Evolutionary conservation across 495 filamentous ascomycete genomes (phyloP).

Genomic region (Penicillium verhagenii): DNA sequence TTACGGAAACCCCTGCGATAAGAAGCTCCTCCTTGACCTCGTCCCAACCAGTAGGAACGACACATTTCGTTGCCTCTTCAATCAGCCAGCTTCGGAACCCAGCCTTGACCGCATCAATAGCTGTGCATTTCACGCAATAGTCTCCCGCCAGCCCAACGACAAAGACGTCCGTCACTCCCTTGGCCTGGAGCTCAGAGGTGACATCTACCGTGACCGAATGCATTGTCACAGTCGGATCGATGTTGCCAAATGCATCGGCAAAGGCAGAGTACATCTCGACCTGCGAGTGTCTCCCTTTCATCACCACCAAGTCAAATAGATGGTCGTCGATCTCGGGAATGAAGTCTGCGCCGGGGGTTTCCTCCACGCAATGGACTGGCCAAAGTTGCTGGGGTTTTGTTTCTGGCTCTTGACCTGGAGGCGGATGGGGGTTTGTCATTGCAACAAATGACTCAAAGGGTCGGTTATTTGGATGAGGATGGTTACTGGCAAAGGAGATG

Average conservation of each 20-base stretch:
- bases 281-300: slow-evolving; percentile 71
- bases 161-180: slow-evolving; percentile 71
- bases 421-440: slow-evolving; percentile 60
- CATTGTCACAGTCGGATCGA: slow-evolving; percentile 34
- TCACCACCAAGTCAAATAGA: slow-evolving; percentile 61
- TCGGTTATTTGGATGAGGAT: slow-evolving; percentile 59
- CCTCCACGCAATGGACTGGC: slow-evolving; percentile 86
- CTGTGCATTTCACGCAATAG: slow-evolving; percentile 83
- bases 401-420: slow-evolving; percentile 55
- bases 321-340: slow-evolving; percentile 66
- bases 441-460: slow-evolving; percentile 63
- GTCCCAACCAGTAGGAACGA: slow-evolving; percentile 61
- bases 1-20: slow-evolving; percentile 51
- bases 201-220: slow-evolving; percentile 60
- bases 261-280: slow-evolving; percentile 95
- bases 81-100: slow-evolving; percentile 78
- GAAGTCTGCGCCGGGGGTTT: slow-evolving; percentile 69
- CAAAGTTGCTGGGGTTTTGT: slow-evolving; percentile 71
- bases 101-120: slow-evolving; percentile 69
- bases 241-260: slow-evolving; percentile 66
- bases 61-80: slow-evolving; percentile 72
- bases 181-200: slow-evolving; percentile 50
- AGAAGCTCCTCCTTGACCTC: slow-evolving; percentile 55
- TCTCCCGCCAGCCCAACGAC: slow-evolving; percentile 84
- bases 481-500: slow-evolving; percentile 86